Base-by-base conservation (phyloP, 495 filamentous ascomycete species). In the Amorphotheca resinae region DNA sequence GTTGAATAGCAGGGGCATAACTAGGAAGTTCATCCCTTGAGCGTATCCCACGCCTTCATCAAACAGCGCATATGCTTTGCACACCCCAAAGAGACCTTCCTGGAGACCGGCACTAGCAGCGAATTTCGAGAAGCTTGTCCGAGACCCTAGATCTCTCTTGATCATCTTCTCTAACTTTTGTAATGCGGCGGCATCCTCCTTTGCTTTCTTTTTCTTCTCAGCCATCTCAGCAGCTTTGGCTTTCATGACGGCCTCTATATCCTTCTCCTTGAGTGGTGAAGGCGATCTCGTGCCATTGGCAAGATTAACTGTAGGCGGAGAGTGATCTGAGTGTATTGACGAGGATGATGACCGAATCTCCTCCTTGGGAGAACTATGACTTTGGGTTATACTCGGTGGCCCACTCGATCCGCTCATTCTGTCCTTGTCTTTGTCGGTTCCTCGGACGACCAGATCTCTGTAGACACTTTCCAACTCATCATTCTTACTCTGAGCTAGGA, bases 11-110 rank as follows among this genome's bases (percentile, higher is more conserved):
- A 99, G 60, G n/a, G 93, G 91, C 82, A 95, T 96, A 14, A 81
- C 82, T 40, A 99, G 77, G 56, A 99, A 99, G 49, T 95, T 99
- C 83, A 99, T 96, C 46, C 91, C 91, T 58, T 99, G 91, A 4
- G 91, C 91, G 64, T 99, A 99, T 12, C 91, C 88, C 7, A 99
- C 89, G 7, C 69, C 79, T 44, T 93, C 86, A 60, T 99, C 91
- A 52, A 87, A 95, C 31, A 99, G 66, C 1, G 91, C 91, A 61
- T 99, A 99, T 11, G 93, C 89, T 64, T 99, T 99, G 60, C 91
- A 96, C 17, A 96, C 70, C 6, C 87, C 86, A 59, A 94, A 95
- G 20, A 99, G 70, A 22, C 85, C 84, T 56, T 99, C 93, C 59
- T 99, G 91, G 41, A 91, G 80, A 31, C 87, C 87, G 44, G 85